Percentiles rank a stretch among this genome's conserved stretches.
These are phyloP conservation scores for Thinopyrum elongatum DNA, from an alignment of 176 grass and related monocot genomes.

Conservation along the genomic window DNA sequence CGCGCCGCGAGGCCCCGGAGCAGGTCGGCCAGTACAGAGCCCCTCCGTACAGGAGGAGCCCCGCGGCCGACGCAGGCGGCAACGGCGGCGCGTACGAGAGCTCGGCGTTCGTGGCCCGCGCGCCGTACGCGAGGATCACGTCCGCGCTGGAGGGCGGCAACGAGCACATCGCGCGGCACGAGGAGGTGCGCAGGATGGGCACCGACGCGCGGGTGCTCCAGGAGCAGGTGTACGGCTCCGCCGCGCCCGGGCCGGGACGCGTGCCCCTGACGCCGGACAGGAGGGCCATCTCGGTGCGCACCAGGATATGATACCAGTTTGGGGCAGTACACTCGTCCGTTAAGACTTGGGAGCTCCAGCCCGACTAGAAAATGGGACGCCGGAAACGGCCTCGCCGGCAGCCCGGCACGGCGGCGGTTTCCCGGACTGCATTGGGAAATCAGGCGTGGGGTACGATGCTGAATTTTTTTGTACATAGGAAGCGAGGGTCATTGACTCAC, in stretches of 20 bases:
- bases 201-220: conserved; percentile 50
- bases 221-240: conserved; percentile 46
- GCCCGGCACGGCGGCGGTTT: background rate
- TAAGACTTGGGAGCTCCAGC: background rate
- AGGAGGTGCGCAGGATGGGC: conserved; percentile 52
- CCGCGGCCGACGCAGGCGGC: background rate
- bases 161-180: conserved; percentile 61
- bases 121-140: conserved; percentile 44
- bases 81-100: conserved; percentile 23
- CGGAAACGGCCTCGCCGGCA: conserved; percentile 18
- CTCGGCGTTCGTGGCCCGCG: conserved; percentile 10
- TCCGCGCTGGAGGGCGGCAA: conserved; percentile 53
- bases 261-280: conserved; percentile 29
- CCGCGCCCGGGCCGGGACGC: background rate
- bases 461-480: background rate
- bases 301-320: conserved; percentile 2
- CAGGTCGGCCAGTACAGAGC: background rate
- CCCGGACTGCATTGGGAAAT: background rate
- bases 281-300: conserved; percentile 39
- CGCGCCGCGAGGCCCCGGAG: background rate
- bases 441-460: background rate
- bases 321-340: background rate
- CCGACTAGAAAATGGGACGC: background rate
- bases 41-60: conserved; percentile 38
- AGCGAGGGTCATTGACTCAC: background rate